Evolutionary conservation across 345 rosid genomes (phyloP).

Genomic region (Litchi chinensis): DNA sequence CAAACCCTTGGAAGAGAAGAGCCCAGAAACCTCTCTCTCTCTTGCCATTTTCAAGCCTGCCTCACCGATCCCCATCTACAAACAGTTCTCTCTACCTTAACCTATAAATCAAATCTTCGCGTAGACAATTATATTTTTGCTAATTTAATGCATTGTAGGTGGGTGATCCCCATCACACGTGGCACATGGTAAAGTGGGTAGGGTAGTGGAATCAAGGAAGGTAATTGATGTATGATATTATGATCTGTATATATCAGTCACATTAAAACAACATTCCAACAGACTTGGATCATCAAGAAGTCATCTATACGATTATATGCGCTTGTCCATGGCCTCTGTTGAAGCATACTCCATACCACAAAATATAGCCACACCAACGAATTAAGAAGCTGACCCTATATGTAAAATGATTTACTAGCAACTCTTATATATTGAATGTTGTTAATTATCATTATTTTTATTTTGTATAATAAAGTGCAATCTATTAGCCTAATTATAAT

Average conservation of each 20-base stretch:
- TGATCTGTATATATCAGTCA: too few relatives aligned
- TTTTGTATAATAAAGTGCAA: too few relatives aligned
- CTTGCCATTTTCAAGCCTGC: constrained; percentile 35
- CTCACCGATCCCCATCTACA: constrained; percentile 37
- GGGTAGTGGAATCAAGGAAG: neutral
- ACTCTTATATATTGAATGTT: neutral
- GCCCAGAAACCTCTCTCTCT: neutral
- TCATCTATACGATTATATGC: neutral
- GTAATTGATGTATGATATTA: neutral
- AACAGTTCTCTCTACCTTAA: neutral
- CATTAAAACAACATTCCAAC: neutral
- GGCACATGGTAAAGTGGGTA: neutral
- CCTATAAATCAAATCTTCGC: too few relatives aligned
- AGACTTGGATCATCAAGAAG: neutral
- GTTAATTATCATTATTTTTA: too few relatives aligned
- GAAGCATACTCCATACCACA: constrained; percentile 5
- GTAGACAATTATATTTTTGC: neutral
- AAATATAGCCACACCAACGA: neutral
- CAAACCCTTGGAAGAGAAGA: neutral
- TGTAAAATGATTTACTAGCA: neutral
- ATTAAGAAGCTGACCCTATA: neutral
- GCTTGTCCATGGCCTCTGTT: neutral
- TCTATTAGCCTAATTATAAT: too few relatives aligned
- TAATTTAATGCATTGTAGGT: neutral
- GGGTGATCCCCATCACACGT: constrained; percentile 3